Percentiles rank a stretch among this genome's conserved stretches.
phyloP scores from a whole-genome alignment of 2,329 filamentous ascomycete genomes.

The Ascochyta rabiei region DNA sequence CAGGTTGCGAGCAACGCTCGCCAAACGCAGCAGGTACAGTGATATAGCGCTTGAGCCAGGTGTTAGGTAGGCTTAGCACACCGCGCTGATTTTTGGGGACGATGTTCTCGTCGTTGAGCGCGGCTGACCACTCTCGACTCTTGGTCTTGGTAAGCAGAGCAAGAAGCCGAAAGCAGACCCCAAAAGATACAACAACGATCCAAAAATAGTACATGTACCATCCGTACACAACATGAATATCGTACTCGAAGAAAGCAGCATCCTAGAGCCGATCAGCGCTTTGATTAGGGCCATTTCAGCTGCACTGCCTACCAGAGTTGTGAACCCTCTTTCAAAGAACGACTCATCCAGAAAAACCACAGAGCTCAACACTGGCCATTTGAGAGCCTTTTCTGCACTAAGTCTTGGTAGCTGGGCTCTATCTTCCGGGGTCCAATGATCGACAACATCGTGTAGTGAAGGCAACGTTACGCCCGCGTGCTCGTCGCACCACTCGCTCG shows the following conservation, averaged over 20 bases:
- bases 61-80: slow-evolving; percentile 5
- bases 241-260: slow-evolving; percentile 33
- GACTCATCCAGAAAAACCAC: slow-evolving; percentile 28
- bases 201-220: slow-evolving; percentile 45
- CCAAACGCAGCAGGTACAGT: slow-evolving; percentile 54
- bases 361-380: slow-evolving; percentile 21
- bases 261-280: slow-evolving; percentile 24
- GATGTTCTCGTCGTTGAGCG: not conserved
- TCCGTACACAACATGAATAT: slow-evolving; percentile 41
- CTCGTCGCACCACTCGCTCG: slow-evolving; percentile 30
- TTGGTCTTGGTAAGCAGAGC: slow-evolving; percentile 18
- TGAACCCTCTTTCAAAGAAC: slow-evolving; percentile 36
- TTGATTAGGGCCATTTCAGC: not conserved
- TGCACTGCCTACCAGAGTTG: slow-evolving; percentile 32
- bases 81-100: not conserved
- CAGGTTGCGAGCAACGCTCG: slow-evolving; percentile 48
- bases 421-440: slow-evolving; percentile 27
- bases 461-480: slow-evolving; percentile 32
- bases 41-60: slow-evolving; percentile 43
- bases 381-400: slow-evolving; percentile 28
- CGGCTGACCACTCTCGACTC: slow-evolving; percentile 4
- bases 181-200: slow-evolving; percentile 33
- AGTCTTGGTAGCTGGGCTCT: slow-evolving; percentile 23
- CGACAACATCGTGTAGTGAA: slow-evolving; percentile 32
- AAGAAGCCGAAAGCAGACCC: slow-evolving; percentile 29